A percentile compares a stretch with the other conserved stretches of the same genome.
These are phyloP conservation scores for Pythium brassicae DNA, from an alignment of 352 stramenopile genomes.

Conservation along the genomic window DNA sequence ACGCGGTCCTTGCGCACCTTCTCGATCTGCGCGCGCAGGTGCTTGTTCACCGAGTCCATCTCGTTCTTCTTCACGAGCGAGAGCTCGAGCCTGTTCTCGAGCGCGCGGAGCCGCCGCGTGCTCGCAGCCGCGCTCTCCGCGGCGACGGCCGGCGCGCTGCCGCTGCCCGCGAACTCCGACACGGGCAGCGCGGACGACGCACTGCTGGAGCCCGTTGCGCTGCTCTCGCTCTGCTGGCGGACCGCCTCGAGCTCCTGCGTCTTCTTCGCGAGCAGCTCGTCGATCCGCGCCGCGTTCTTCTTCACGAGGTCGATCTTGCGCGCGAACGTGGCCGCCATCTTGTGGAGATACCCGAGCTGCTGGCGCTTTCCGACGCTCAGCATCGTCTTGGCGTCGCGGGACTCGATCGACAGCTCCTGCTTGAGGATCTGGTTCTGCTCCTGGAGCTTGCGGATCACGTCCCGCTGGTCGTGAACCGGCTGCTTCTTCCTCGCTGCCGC, in stretches of 20 bases:
- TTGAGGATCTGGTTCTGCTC: slow-evolving; percentile 74
- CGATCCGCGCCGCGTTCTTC: slow-evolving; percentile 34
- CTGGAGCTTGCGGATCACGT: slow-evolving; percentile 68
- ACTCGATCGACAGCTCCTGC: slow-evolving; percentile 69
- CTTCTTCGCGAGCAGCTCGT: slow-evolving; percentile 42
- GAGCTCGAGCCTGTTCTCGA: slow-evolving; percentile 73
- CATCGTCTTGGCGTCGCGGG: slow-evolving; percentile 44
- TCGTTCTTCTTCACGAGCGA: slow-evolving; percentile 79
- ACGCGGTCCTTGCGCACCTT: slow-evolving; percentile 60
- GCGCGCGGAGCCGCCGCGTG: slow-evolving; percentile 39
- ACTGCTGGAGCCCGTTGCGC: slow-evolving; percentile 2
- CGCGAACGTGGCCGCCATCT: slow-evolving; percentile 36
- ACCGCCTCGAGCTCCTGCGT: slow-evolving; percentile 42
- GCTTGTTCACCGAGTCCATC: slow-evolving; percentile 78
- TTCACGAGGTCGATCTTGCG: slow-evolving; percentile 47
- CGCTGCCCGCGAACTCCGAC: slow-evolving; percentile 7
- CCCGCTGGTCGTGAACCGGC: slow-evolving; percentile 66
- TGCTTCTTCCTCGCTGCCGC: slow-evolving; percentile 21
- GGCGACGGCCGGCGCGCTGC: not conserved
- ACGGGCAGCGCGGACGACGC: slow-evolving; percentile 2
- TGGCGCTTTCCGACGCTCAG: slow-evolving; percentile 50
- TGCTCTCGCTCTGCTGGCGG: slow-evolving; percentile 19
- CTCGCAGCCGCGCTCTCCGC: slow-evolving; percentile 41
- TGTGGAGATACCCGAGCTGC: slow-evolving; percentile 52
- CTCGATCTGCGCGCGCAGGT: slow-evolving; percentile 65